Evolutionary conservation across 2,329 filamentous ascomycete genomes (phyloP).

Genomic region (Penicillium aurantiogriseum): DNA sequence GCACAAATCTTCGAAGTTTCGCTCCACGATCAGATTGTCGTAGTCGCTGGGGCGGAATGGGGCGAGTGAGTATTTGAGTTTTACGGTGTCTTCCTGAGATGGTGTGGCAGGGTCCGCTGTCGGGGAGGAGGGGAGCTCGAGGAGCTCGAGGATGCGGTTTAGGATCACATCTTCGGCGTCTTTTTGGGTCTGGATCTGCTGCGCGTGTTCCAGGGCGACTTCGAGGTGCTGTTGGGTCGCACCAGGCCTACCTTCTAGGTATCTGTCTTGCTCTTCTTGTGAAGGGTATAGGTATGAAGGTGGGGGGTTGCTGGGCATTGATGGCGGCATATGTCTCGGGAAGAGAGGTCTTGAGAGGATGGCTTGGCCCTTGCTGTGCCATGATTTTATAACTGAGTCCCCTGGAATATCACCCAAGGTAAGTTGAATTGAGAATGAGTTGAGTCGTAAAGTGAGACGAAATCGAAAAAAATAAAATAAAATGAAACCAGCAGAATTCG

Average conservation of each 20-base stretch:
- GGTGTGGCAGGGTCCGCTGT: constrained; percentile 53
- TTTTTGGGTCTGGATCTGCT: constrained; percentile 77
- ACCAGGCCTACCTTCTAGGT: constrained; percentile 35
- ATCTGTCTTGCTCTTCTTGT: constrained; percentile 30
- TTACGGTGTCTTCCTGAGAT: constrained; percentile 58
- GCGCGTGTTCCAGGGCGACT: constrained; percentile 78
- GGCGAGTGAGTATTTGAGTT: constrained; percentile 65
- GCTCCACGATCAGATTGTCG: constrained; percentile 82
- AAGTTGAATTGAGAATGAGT: not conserved
- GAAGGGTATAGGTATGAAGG: constrained; percentile 22
- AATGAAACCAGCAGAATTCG: constrained; percentile 1
- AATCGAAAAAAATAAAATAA: not conserved
- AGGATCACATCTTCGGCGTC: constrained; percentile 73
- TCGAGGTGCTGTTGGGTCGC: constrained; percentile 51
- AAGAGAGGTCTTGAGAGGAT: constrained; percentile 60
- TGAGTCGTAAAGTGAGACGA: not conserved
- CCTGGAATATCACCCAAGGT: not conserved
- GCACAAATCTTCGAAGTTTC: constrained; percentile 78
- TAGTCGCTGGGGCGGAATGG: constrained; percentile 86
- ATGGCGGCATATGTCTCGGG: constrained; percentile 41
- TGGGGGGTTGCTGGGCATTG: constrained; percentile 44
- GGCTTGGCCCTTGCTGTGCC: constrained; percentile 39
- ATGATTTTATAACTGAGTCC: constrained; percentile 10
- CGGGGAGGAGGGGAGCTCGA: constrained; percentile 58
- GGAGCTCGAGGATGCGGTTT: constrained; percentile 67